These are phyloP conservation scores for Oenanthe sinensis DNA, from an alignment of 129 eudicot genomes.

Conservation along the genomic window DNA sequence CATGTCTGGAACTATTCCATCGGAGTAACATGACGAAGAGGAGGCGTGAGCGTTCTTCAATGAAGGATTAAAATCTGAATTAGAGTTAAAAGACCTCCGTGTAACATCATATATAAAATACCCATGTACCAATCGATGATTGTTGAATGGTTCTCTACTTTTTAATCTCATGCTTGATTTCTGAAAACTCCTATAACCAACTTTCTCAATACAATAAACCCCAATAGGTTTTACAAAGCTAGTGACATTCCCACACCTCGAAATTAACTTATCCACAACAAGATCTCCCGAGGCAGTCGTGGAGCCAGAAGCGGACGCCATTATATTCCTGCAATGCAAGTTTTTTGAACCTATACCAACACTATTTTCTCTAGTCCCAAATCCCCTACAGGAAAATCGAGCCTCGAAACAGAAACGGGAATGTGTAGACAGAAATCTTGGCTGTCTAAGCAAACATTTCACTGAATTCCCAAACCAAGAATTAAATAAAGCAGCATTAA, in stretches of 20 bases:
- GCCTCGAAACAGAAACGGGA: constrained; percentile 1
- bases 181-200: constrained; percentile 20
- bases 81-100: constrained; percentile 11
- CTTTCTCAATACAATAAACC: constrained; percentile 36
- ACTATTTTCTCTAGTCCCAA: constrained; percentile 16
- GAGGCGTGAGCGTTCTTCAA: constrained; percentile 27
- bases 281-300: constrained; percentile 50
- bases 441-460: constrained; percentile 17
- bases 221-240: constrained; percentile 31
- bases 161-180: constrained; percentile 41
- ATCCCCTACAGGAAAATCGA: background rate
- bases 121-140: constrained; percentile 20
- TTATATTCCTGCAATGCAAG: constrained; percentile 15
- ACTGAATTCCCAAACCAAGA: constrained; percentile 17
- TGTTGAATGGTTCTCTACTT: constrained; percentile 24
- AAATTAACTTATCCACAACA: constrained; percentile 43
- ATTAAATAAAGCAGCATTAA: constrained; percentile 38
- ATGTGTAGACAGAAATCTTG: constrained; percentile 17
- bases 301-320: constrained; percentile 62
- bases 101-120: constrained; percentile 31
- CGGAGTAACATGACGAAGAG: constrained; percentile 42
- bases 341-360: constrained; percentile 14
- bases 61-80: constrained; percentile 19
- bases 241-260: constrained; percentile 47
- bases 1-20: constrained; percentile 37